Evolutionary conservation across 257 asterid species (phyloP).

Genomic region (Thymus quinquecostatus): DNA sequence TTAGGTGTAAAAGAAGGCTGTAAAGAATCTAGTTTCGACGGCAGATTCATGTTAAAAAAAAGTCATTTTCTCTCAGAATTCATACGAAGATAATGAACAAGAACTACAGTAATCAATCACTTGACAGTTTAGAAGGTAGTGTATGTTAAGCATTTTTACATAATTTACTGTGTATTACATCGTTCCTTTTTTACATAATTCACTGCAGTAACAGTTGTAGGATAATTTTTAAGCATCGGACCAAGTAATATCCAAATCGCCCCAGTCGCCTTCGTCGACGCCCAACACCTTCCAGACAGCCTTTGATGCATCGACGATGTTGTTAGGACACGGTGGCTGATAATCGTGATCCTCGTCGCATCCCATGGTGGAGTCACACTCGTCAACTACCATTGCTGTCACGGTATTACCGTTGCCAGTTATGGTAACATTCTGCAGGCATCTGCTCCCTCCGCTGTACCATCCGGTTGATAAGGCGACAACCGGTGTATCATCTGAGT

Average conservation of each 20-base stretch:
- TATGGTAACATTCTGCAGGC: constrained; percentile 30
- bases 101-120: background rate
- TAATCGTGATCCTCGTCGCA: constrained; percentile 42
- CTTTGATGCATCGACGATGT: constrained; percentile 49
- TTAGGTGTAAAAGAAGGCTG: background rate
- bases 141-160: background rate
- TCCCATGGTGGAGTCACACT: constrained; percentile 51
- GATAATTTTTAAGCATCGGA: no score
- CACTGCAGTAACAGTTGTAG: no score
- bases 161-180: background rate
- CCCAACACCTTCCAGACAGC: constrained; percentile 48
- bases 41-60: background rate
- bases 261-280: constrained; percentile 36
- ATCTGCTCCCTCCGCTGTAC: constrained; percentile 38
- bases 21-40: background rate
- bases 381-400: constrained; percentile 46
- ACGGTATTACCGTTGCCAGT: constrained; percentile 40
- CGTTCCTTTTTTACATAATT: background rate
- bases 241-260: constrained; percentile 33
- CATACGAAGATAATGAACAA: background rate
- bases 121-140: no score
- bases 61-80: background rate
- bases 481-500: constrained; percentile 37
- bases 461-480: constrained; percentile 51
- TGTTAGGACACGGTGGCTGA: constrained; percentile 52